These are phyloP conservation scores for Metrosideros polymorpha DNA, from an alignment of 441 rosid species.

Conservation along the genomic window DNA sequence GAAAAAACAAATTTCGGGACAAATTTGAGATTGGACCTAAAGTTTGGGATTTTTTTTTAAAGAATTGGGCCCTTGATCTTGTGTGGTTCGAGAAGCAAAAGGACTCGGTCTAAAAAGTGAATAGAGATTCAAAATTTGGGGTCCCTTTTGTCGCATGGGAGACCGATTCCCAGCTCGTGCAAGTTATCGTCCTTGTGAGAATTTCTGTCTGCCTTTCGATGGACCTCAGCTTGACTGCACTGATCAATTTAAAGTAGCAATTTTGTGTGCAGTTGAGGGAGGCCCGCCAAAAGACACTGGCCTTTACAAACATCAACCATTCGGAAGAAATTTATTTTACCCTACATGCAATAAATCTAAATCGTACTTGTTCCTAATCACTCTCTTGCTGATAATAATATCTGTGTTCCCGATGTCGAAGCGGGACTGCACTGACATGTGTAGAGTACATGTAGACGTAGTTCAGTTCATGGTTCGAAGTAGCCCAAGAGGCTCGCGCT, in stretches of 20 bases:
- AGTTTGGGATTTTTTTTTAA: too few relatives aligned
- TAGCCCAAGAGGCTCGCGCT: neutral
- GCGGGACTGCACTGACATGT: neutral
- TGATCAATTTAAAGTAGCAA: neutral
- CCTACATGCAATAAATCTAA: neutral
- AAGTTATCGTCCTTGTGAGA: conserved; percentile 6
- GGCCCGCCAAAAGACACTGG: neutral
- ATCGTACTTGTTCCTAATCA: neutral
- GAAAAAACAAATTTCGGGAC: too few relatives aligned
- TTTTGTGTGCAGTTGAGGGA: neutral
- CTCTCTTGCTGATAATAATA: neutral
- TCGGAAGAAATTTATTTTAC: neutral
- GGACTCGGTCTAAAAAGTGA: conserved; percentile 46
- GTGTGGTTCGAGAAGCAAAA: conserved; percentile 53
- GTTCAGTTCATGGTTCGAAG: neutral
- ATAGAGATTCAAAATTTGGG: conserved; percentile 16
- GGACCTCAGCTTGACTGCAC: neutral
- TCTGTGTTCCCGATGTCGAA: neutral
- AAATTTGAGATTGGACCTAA: too few relatives aligned
- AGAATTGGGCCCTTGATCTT: too few relatives aligned
- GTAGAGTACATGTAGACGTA: too few relatives aligned
- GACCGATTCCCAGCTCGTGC: conserved; percentile 43
- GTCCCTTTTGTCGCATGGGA: conserved; percentile 25
- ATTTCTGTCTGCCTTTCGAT: neutral
- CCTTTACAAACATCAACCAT: neutral